phyloP scores from a whole-genome alignment of 2,329 filamentous ascomycete genomes.

The Zymoseptoria pseudotritici region DNA sequence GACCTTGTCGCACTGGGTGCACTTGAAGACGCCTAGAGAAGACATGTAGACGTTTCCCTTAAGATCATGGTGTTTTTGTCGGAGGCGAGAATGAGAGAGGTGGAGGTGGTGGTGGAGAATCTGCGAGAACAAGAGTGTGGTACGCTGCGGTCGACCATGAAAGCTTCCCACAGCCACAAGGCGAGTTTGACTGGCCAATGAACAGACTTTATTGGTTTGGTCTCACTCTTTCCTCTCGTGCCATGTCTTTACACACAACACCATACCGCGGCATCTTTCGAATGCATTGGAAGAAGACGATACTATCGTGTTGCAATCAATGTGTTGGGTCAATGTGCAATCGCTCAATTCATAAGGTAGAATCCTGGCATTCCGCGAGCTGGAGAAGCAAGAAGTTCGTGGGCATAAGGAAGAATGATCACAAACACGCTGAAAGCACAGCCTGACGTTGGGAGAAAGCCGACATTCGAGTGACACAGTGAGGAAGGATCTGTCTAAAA shows the following conservation, averaged over 20 bases:
- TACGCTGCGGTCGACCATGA: neutral
- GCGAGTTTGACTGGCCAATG: neutral
- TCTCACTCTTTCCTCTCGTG: neutral
- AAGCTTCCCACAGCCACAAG: neutral
- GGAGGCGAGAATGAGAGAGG: neutral
- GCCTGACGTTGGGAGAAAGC: no score
- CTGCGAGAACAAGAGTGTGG: neutral
- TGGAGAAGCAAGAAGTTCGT: no score
- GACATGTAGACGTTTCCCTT: neutral
- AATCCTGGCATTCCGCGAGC: no score
- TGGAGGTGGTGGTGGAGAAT: neutral
- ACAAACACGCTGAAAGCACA: no score
- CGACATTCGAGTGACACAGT: no score
- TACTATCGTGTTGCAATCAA: no score
- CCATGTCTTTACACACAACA: neutral
- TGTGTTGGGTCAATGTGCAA: no score
- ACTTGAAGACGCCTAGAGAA: slow-evolving; percentile 8
- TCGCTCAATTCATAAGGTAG: no score
- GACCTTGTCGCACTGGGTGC: slow-evolving; percentile 11
- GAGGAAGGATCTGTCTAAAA: no score
- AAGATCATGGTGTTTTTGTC: neutral
- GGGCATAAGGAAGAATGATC: no score
- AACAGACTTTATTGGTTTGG: neutral
- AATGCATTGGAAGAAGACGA: neutral
- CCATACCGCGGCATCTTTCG: neutral